These are phyloP conservation scores for Entoloma clypeatum DNA, from an alignment of 1,284 basidiomycete genomes.

Conservation along the genomic window DNA sequence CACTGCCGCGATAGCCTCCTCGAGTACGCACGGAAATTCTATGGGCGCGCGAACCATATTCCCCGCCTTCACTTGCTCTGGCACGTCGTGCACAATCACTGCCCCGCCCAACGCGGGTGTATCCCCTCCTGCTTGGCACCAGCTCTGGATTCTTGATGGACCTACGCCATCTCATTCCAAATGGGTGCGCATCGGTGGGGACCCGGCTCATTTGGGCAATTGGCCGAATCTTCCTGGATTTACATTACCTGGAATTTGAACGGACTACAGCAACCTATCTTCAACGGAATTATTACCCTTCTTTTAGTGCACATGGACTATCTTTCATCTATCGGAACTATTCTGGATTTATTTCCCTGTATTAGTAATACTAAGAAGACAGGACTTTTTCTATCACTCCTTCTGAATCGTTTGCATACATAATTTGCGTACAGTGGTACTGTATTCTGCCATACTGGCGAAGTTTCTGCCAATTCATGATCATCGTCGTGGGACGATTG, in stretches of 20 bases:
- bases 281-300: too few species aligned
- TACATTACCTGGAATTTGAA: constrained; percentile 46
- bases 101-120: constrained; percentile 66
- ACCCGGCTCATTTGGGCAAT: constrained; percentile 60
- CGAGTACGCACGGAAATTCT: constrained; percentile 75
- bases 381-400: too few species aligned
- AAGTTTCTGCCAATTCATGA: too few species aligned
- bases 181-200: constrained; percentile 74
- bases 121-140: constrained; percentile 74
- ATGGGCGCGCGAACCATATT: constrained; percentile 71
- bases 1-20: constrained; percentile 44
- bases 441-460: too few species aligned
- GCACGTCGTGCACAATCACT: constrained; percentile 59
- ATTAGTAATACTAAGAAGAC: too few species aligned
- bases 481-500: too few species aligned
- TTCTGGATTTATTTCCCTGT: neutral
- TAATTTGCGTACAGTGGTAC: too few species aligned
- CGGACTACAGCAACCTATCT: neutral
- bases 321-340: constrained; percentile 1
- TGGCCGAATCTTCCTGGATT: constrained; percentile 68
- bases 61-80: constrained; percentile 60
- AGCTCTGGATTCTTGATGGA: constrained; percentile 69
- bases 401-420: too few species aligned
- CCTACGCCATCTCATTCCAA: constrained; percentile 67
- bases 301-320: too few species aligned